phyloP scores from a whole-genome alignment of 2,329 filamentous ascomycete genomes.

The Dothistroma septosporum region DNA sequence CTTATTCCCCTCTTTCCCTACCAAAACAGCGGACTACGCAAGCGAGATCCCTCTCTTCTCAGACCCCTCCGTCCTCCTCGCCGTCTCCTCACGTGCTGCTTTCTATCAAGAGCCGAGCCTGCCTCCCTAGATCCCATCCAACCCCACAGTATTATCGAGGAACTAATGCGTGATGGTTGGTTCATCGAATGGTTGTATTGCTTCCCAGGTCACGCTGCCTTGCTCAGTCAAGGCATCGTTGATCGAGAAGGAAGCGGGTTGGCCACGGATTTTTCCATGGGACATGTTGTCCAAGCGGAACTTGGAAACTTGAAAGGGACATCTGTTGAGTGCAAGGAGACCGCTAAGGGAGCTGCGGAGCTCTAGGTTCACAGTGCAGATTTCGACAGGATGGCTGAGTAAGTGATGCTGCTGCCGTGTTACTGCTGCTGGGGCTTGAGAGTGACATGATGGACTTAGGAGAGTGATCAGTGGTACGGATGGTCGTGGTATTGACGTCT shows the following conservation, averaged over 20 bases:
- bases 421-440: neutral
- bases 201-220: slow-evolving; percentile 10
- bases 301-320: slow-evolving; percentile 13
- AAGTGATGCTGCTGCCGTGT: neutral
- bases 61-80: slow-evolving; percentile 6
- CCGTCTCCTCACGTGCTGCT: slow-evolving; percentile 5
- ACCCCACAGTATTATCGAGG: slow-evolving; percentile 8
- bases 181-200: slow-evolving; percentile 10
- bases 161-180: slow-evolving; percentile 11
- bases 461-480: too few relatives aligned
- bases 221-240: slow-evolving; percentile 12
- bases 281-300: slow-evolving; percentile 8
- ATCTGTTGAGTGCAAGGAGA: slow-evolving; percentile 8
- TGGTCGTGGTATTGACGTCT: too few relatives aligned
- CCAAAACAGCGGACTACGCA: slow-evolving; percentile 8
- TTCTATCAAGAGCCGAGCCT: neutral
- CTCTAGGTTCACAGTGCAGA: slow-evolving; percentile 11
- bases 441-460: neutral
- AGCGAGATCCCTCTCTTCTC: slow-evolving; percentile 11
- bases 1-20: slow-evolving; percentile 10
- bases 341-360: slow-evolving; percentile 3
- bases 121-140: slow-evolving; percentile 9
- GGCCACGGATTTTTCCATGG: slow-evolving; percentile 5
- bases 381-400: slow-evolving; percentile 6
- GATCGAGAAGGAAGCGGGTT: slow-evolving; percentile 1